Evolutionary conservation across 163 green algal genomes (phyloP).

Genomic region (Scenedesmus sp.): DNA sequence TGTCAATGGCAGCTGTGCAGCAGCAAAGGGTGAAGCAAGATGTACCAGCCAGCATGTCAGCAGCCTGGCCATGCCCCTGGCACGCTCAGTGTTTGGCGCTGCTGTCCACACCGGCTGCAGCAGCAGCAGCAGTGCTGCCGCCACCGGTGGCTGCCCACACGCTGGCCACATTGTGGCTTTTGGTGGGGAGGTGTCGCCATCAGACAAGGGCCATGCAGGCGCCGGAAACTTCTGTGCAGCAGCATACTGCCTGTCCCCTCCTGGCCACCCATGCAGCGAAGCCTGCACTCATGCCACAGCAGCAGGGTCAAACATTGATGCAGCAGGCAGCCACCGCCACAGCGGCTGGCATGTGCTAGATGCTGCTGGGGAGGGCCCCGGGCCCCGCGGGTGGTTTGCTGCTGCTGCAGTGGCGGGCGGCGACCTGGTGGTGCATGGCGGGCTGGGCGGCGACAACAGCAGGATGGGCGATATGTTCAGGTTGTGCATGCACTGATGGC

Average conservation of each 20-base stretch:
- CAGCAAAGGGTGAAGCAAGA: background rate
- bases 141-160: conserved; percentile 41
- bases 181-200: conserved; percentile 72
- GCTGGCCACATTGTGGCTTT: conserved; percentile 61
- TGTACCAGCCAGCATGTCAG: background rate
- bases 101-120: conserved; percentile 45
- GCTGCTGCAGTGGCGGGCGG: conserved; percentile 19
- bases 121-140: background rate
- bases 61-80: conserved; percentile 47
- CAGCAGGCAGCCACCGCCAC: background rate
- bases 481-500: conserved; percentile 45
- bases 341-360: conserved; percentile 45
- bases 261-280: background rate
- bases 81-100: conserved; percentile 67
- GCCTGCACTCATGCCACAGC: background rate
- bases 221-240: conserved; percentile 61
- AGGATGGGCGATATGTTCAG: conserved; percentile 66
- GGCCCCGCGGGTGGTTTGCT: conserved; percentile 69
- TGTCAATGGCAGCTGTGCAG: background rate
- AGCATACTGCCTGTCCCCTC: background rate
- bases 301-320: background rate
- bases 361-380: conserved; percentile 39
- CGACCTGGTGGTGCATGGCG: conserved; percentile 65
- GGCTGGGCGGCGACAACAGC: conserved; percentile 63
- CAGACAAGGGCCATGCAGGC: conserved; percentile 60